Evolutionary conservation across 2,329 filamentous ascomycete genomes (phyloP).

Genomic region (Ustulina deusta): DNA sequence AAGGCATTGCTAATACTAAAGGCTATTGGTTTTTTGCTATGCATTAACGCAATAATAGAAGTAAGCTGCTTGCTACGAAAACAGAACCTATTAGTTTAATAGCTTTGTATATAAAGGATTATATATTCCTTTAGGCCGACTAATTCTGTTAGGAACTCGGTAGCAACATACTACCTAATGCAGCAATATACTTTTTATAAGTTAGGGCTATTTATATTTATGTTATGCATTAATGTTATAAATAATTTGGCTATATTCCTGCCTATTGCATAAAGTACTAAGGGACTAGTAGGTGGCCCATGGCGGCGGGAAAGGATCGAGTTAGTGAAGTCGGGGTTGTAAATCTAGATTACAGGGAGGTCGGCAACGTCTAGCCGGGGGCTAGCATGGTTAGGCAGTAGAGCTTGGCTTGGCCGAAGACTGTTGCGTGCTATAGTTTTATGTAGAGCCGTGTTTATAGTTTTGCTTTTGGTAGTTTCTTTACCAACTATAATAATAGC

Average conservation of each 20-base stretch:
- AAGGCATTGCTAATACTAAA: conserved; percentile 67
- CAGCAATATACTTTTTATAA: conserved; percentile 62
- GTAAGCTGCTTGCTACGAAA: conserved; percentile 62
- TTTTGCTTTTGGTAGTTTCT: conserved; percentile 59
- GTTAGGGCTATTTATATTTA: conserved; percentile 56
- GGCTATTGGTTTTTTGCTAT: conserved; percentile 72
- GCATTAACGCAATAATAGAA: conserved; percentile 70
- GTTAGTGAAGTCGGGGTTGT: conserved; percentile 41
- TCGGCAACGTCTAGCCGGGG: conserved; percentile 57
- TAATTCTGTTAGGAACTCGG: conserved; percentile 58
- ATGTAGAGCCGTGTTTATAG: conserved; percentile 62
- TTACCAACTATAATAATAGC: conserved; percentile 68
- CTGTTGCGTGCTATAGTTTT: conserved; percentile 56
- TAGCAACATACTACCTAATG: conserved; percentile 67
- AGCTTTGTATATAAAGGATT: conserved; percentile 65
- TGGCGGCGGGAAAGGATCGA: conserved; percentile 1
- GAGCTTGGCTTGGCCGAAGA: conserved; percentile 59
- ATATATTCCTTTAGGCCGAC: conserved; percentile 63
- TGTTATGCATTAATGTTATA: conserved; percentile 65
- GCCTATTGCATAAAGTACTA: conserved; percentile 59
- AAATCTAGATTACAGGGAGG: conserved; percentile 58
- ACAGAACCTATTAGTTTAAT: conserved; percentile 58
- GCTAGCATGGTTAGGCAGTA: conserved; percentile 56
- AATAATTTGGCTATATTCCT: conserved; percentile 62
- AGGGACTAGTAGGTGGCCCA: conserved; percentile 11